Evolutionary conservation across 2,329 filamentous ascomycete species (phyloP).

Genomic region (Lecanoromycetidae sp.): DNA sequence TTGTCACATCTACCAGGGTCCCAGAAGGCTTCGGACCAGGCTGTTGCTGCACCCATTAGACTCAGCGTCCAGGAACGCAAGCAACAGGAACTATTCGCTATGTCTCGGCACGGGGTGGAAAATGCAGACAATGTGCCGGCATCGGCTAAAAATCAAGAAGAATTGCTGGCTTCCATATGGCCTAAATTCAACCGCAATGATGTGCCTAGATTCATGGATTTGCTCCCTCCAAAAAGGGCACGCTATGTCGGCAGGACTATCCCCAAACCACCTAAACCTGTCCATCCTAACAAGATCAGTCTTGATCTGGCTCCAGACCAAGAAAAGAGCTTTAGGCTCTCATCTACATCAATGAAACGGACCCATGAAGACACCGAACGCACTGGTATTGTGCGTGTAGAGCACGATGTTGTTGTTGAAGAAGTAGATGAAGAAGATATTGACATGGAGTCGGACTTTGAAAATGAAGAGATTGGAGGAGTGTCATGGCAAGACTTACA

Average conservation of each 20-base stretch:
- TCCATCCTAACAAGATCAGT: slow-evolving; percentile 77
- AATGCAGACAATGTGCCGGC: slow-evolving; percentile 37
- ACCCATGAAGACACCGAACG: slow-evolving; percentile 40
- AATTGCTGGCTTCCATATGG: slow-evolving; percentile 67
- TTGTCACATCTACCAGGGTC: not conserved
- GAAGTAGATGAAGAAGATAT: slow-evolving; percentile 36
- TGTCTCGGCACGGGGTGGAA: slow-evolving; percentile 24
- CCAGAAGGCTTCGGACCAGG: not conserved
- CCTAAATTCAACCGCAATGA: slow-evolving; percentile 67
- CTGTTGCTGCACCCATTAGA: not conserved
- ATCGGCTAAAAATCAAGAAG: slow-evolving; percentile 59
- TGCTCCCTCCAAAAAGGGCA: slow-evolving; percentile 71
- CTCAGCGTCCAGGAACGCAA: slow-evolving; percentile 24
- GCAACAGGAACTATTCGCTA: slow-evolving; percentile 36
- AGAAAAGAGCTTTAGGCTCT: slow-evolving; percentile 71
- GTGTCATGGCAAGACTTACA: slow-evolving; percentile 70
- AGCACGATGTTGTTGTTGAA: slow-evolving; percentile 34
- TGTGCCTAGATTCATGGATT: slow-evolving; percentile 65
- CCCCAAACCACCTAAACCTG: slow-evolving; percentile 62
- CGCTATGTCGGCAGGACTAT: slow-evolving; percentile 69
- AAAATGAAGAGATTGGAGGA: slow-evolving; percentile 58
- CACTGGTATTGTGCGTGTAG: slow-evolving; percentile 41
- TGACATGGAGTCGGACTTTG: slow-evolving; percentile 41
- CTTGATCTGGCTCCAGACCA: slow-evolving; percentile 79
- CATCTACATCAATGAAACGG: slow-evolving; percentile 45